Conservation (phyloP, 805 yeast species). For the Kuraishia piskuri region DNA sequence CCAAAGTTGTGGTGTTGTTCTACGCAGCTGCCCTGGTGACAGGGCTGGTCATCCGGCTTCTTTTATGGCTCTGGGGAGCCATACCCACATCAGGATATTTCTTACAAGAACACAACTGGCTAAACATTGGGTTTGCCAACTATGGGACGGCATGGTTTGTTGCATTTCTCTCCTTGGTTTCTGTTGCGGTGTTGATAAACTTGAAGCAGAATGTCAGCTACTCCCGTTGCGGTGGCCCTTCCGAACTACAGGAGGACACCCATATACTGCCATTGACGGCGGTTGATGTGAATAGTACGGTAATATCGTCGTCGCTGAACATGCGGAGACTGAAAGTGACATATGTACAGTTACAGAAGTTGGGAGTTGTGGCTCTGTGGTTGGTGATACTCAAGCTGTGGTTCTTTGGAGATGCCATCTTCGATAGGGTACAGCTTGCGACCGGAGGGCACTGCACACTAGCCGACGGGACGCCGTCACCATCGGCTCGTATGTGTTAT, state of each 20-base stretch:
- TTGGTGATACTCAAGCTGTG: constrained; percentile 16
- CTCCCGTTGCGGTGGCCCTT: background rate
- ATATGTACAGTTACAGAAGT: constrained; percentile 12
- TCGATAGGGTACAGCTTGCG: constrained; percentile 20
- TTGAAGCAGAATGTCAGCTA: background rate
- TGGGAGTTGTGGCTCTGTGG: constrained; percentile 13
- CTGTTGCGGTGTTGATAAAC: background rate
- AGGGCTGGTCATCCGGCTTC: constrained; percentile 8
- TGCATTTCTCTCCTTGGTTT: constrained; percentile 5
- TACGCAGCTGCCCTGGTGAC: constrained; percentile 9
- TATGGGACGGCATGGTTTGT: constrained; percentile 19
- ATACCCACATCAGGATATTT: constrained; percentile 10
- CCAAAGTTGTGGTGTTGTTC: constrained; percentile 1
- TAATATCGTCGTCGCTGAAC: background rate
- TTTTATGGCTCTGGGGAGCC: background rate
- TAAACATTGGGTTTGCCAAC: constrained; percentile 20
- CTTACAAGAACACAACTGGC: constrained; percentile 14
- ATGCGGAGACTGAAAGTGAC: constrained; percentile 13
- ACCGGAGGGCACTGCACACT: constrained; percentile 31
- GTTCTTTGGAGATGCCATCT: constrained; percentile 25
- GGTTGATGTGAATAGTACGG: background rate
- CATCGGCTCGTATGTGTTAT: constrained; percentile 12
- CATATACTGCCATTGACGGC: background rate
- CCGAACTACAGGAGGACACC: background rate
- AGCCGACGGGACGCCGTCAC: constrained; percentile 9